phyloP scores from a whole-genome alignment of 208 protist species.

The Leishmania tropica region DNA sequence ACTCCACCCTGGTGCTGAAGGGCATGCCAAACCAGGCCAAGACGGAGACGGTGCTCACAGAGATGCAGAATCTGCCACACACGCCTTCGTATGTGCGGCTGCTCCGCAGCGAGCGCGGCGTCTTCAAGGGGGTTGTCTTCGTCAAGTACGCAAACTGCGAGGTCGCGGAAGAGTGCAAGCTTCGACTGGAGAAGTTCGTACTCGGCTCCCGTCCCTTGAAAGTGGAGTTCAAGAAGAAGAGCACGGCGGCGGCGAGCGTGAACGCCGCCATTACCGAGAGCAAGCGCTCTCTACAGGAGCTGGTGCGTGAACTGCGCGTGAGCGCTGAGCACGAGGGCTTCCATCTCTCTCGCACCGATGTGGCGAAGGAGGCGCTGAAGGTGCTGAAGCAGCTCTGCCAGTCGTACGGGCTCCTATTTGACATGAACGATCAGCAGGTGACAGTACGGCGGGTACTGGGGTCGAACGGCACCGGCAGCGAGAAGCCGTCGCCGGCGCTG shows the following conservation, averaged over 20 bases:
- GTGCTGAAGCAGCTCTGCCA: slow-evolving; percentile 78
- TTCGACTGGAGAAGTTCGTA: slow-evolving; percentile 70
- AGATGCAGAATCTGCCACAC: slow-evolving; percentile 60
- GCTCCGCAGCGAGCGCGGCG: slow-evolving; percentile 76
- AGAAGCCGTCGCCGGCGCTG: slow-evolving; percentile 64
- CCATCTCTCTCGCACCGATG: slow-evolving; percentile 47
- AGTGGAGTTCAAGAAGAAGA: slow-evolving; percentile 90
- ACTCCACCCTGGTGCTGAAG: slow-evolving; percentile 82
- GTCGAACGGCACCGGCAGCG: slow-evolving; percentile 32
- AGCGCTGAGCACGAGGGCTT: slow-evolving; percentile 85
- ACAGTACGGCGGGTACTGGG: slow-evolving; percentile 68
- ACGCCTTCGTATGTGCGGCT: slow-evolving; percentile 83
- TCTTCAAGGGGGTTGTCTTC: slow-evolving; percentile 86
- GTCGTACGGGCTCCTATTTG: slow-evolving; percentile 69
- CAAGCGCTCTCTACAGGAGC: slow-evolving; percentile 60
- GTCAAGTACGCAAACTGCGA: slow-evolving; percentile 93
- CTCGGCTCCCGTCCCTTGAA: slow-evolving; percentile 61
- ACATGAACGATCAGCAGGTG: slow-evolving; percentile 61
- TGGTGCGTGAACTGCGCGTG: slow-evolving; percentile 76
- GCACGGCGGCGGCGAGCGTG: slow-evolving; percentile 17
- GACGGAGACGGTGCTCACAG: slow-evolving; percentile 64
- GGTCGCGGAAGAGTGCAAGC: slow-evolving; percentile 91
- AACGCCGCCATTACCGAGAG: slow-evolving; percentile 12
- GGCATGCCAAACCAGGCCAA: slow-evolving; percentile 73
- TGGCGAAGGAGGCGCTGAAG: slow-evolving; percentile 76